Evolutionary conservation across 352 stramenopile genomes (phyloP), one percentile per base, ranked within the genome.

Genomic region (Globisporangium cederbergense): DNA sequence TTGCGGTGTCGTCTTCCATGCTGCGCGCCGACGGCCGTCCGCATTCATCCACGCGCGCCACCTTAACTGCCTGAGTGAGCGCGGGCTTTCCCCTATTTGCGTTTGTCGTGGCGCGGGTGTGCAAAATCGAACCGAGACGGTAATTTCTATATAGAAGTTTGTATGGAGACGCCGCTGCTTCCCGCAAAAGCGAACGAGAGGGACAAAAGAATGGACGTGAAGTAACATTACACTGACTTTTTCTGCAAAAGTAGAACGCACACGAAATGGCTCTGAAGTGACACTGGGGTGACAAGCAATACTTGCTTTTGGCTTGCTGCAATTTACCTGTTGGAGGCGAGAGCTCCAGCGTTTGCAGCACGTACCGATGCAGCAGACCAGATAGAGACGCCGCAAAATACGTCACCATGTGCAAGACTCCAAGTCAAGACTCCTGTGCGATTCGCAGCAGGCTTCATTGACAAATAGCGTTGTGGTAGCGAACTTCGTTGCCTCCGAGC

Each of bases 41-140:
- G 62, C 62, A 67, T 67, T 62, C 53, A 57, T 62, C 43, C 53
- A 36, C 40, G 52, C 36, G 36, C 60, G 50, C 50, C 60, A 54
- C 50, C 20, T 58, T 60, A 34, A 22, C 51, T 58, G n/a, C 20
- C 25, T 34, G 20, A n/a, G 47, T 40, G 50, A 16, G 20, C 22
- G 50, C 47, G 22, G 22, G 47, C 20, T 45, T 45, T 25, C 32
- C 14, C 36, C 32, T 38, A 0, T n/a, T 20, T 60, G 36, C 32
- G 22, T 38, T n/a, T 42, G 36, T 42, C 36, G 36, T 42, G 36
- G 54, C 25, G 34, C 42, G 38, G 18, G 53, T 43, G 16, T 32
- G 32, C 49, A 55, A 46, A 46, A 14, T n/a, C 40, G 5, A 46
- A 13, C 36, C 9, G 36, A 36, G 32, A 43, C 13, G 13, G n/a